Evolutionary conservation across 495 filamentous ascomycete genomes (phyloP), one percentile per base, ranked within the genome.

Genomic region (Parachaetomium inaequale): DNA sequence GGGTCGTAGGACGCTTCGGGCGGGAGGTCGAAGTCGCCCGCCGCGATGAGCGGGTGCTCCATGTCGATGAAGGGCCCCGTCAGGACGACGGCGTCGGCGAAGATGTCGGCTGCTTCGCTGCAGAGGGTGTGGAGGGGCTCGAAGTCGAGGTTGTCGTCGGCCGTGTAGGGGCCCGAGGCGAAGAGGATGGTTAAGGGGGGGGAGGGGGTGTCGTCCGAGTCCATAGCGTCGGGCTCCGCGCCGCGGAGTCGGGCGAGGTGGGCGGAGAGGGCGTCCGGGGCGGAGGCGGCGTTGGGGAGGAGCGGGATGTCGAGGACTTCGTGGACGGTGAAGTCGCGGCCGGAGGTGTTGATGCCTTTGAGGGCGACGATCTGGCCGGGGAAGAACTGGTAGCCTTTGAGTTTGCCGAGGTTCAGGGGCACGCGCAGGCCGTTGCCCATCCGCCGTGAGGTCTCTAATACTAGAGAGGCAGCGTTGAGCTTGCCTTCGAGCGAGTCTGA

Each of bases 361-460:
- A 96, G 76, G 10, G 93, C 94, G 21, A 95, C 88, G 51, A 97
- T 96, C 70, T 97, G 91, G 19, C 94, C 94, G 0, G 93, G 93
- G 74, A 98, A 96, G 79, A 98, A 92, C 63, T 91, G 88, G 75
- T 86, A 89, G 6, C 84, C 82, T 2, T 79, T 75, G 1, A 96
- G 64, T 0, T 82, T 79, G 61, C 87, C 82, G 8, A 97, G 70
- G 67, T 92, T 89, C 23, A 98, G 77, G 4, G 90, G 90, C 25
- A 96, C 82, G 59, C 94, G 84, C 52, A 87, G 72, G 25, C 92
- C 94, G 52, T 86, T 89, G 21, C 93, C 94, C 58, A 84, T 91
- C n/a, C 90, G 82, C 53, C 94, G 81, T 2, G 90, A 95, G 11
- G 87, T 91, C 72, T 98, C 94, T 4, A 98, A 81, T 17, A 97